Evolutionary conservation across 1,284 basidiomycete species (phyloP).

Genomic region (Agaricales sp.): DNA sequence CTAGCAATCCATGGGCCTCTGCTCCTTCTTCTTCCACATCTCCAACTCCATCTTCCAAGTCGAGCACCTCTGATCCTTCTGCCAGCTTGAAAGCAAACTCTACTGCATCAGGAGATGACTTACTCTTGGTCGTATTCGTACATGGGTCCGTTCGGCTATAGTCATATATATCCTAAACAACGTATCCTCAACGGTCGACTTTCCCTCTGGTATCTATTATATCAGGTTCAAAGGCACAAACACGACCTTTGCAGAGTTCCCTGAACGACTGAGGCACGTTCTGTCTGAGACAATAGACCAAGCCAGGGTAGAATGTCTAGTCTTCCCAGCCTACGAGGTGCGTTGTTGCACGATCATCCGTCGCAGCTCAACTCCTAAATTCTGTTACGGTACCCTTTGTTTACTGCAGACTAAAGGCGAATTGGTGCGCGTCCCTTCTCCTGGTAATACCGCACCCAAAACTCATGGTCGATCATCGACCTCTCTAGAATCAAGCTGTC

Average conservation of each 20-base stretch:
- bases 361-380: constrained; percentile 6
- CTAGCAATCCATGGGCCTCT: too few relatives aligned
- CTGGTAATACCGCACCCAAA: constrained; percentile 6
- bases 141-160: not conserved
- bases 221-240: constrained; percentile 47
- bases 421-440: constrained; percentile 71
- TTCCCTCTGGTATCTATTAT: not conserved
- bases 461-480: not conserved
- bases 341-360: constrained; percentile 12
- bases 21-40: too few relatives aligned
- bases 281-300: constrained; percentile 47
- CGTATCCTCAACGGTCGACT: not conserved
- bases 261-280: constrained; percentile 68
- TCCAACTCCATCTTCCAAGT: too few relatives aligned
- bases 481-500: constrained; percentile 62
- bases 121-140: not conserved
- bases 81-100: too few relatives aligned
- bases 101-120: too few relatives aligned
- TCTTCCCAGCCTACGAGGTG: constrained; percentile 90
- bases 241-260: constrained; percentile 69
- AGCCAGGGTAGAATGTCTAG: constrained; percentile 56
- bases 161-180: too few relatives aligned
- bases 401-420: constrained; percentile 70
- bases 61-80: too few relatives aligned
- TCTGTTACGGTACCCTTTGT: constrained; percentile 4